Base-by-base conservation (phyloP, 352 stramenopile species). In the Pythium brassicae region DNA sequence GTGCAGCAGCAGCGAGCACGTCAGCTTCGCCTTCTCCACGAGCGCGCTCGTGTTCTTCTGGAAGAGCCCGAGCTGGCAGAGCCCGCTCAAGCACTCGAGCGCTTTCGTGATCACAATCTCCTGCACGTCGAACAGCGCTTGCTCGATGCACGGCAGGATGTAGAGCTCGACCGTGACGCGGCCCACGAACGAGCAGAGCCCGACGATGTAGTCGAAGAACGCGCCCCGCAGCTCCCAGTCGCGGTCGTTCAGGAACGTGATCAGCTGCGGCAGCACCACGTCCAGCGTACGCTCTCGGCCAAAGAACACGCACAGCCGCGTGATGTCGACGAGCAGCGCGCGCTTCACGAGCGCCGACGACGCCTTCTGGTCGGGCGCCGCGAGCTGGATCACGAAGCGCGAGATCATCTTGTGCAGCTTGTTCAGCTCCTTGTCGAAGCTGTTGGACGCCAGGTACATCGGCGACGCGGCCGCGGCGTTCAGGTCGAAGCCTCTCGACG, bases 291-390 rank as follows among this genome's bases (percentile, higher is more conserved):
- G 81, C 54, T 99, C 96, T 37, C 87, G 83, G 0, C 95, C 95
- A 69, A 99, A 99, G 66, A 99, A 99, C 20, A 97, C 87, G 50
- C 96, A 99, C 10, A 99, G 74, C 11, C 91, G 78, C n/a, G 89
- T 95, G 46, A 99, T 94, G 65, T 98, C 90, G 17, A 82, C 65
- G 23, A 99, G 74, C n/a, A 99, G 65, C 20, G 93, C 90, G 26
- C 88, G 92, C 65, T 99, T 99, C 15, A 97, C 87, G 37, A 97
- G 75, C 27, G 92, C 94, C 22, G 95, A 97, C 46, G 93, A 92
- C 14, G 79, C 78, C 53, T 93, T 93, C 53, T 95, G 83, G 59
- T 96, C 85, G 0, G 74, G 95, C 27, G 66, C 93, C 67, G 92
- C 94, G 17, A 98, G 87, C 57, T 97, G 89, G 22, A 98, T 92